A percentile compares a stretch with the other conserved stretches of the same genome.
Evolutionary conservation across 208 protist species (phyloP).

Genomic region (Tritrichomonas foetus): DNA sequence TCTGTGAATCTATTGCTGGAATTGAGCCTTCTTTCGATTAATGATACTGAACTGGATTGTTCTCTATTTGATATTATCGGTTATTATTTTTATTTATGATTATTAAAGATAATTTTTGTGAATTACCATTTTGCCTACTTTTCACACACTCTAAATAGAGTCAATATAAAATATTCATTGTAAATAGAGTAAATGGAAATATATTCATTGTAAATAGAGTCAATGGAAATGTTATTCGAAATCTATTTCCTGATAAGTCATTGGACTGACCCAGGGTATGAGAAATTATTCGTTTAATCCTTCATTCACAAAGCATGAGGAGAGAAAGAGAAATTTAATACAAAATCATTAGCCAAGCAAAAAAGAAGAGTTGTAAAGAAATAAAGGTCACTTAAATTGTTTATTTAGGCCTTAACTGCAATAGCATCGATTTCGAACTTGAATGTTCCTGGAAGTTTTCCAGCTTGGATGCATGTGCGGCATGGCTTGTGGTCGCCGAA

Average conservation of each 20-base stretch:
- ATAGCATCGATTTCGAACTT: background rate
- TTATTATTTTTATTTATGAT: no score
- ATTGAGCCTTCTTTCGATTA: no score
- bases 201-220: no score
- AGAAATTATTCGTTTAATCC: background rate
- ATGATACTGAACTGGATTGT: no score
- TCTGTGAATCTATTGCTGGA: no score
- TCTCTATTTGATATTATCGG: no score
- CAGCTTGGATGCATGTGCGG: background rate
- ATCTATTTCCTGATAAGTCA: background rate
- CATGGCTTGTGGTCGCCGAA: conserved; percentile 37
- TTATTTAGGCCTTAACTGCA: background rate
- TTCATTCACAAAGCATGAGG: background rate
- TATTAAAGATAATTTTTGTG: no score
- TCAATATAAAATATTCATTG: no score
- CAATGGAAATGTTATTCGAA: background rate
- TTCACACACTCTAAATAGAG: no score
- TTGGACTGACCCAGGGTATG: background rate
- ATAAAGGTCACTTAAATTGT: no score
- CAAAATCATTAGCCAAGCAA: background rate
- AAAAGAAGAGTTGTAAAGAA: background rate
- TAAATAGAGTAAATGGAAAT: no score
- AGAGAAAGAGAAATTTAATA: background rate
- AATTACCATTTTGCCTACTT: no score
- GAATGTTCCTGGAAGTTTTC: background rate